Percentiles rank a stretch among this genome's conserved stretches.
phyloP scores from a whole-genome alignment of 257 asterid species.

The Echium plantagineum region DNA sequence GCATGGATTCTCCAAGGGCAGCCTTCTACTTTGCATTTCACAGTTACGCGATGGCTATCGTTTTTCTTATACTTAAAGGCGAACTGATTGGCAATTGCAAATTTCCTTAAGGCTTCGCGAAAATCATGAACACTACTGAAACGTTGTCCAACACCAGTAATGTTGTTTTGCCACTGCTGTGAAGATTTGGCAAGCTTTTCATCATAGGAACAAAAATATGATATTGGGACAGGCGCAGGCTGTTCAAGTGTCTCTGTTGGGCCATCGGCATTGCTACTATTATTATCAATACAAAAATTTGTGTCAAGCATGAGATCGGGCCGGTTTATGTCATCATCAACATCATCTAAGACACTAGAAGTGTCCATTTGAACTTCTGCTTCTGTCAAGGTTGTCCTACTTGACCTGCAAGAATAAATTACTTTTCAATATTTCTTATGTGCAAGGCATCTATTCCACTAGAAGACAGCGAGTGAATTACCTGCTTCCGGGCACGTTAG shows the following conservation, averaged over 20 bases:
- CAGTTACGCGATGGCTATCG: slow-evolving; percentile 96
- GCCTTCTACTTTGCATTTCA: slow-evolving; percentile 89
- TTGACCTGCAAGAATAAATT: slow-evolving; percentile 59
- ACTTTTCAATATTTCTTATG: slow-evolving; percentile 20
- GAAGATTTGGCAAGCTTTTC: slow-evolving; percentile 76
- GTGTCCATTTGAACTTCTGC: slow-evolving; percentile 45
- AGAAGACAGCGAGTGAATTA: slow-evolving; percentile 28
- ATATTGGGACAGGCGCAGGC: slow-evolving; percentile 28
- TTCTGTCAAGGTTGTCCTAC: slow-evolving; percentile 87
- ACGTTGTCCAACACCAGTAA: slow-evolving; percentile 94
- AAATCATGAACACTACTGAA: slow-evolving; percentile 92
- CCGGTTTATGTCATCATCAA: slow-evolving; percentile 54
- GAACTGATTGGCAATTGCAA: slow-evolving; percentile 89
- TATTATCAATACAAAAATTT: slow-evolving; percentile 65
- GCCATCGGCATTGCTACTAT: slow-evolving; percentile 41
- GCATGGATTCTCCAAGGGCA: slow-evolving; percentile 99
- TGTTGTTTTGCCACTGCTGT: slow-evolving; percentile 78
- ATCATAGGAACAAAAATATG: slow-evolving; percentile 33
- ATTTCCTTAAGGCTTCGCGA: slow-evolving; percentile 86
- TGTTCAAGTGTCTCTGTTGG: slow-evolving; percentile 40
- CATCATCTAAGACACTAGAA: slow-evolving; percentile 39
- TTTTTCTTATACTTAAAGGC: slow-evolving; percentile 94
- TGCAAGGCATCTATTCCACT: slow-evolving; percentile 10
- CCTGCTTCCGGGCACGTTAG: slow-evolving; percentile 96
- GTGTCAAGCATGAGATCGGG: slow-evolving; percentile 46